Conservation (phyloP, 495 filamentous ascomycete genomes). For the Podospora anserina region DNA sequence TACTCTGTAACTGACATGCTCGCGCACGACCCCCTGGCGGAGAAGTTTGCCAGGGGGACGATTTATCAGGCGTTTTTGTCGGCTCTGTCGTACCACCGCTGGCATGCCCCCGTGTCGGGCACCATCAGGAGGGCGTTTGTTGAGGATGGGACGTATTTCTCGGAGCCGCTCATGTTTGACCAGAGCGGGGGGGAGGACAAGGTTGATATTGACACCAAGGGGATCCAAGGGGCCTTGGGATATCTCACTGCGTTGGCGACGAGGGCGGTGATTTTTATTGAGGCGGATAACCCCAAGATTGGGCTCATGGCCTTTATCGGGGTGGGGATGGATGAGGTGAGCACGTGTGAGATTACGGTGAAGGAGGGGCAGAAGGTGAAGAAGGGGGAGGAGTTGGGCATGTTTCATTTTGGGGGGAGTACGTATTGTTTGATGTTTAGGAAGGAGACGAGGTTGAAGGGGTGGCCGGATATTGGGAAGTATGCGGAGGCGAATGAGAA, state of each 20-base stretch:
- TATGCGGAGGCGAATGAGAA: constrained; percentile 47
- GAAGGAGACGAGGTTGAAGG: constrained; percentile 37
- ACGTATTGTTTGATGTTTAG: constrained; percentile 62
- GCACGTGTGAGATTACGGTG: constrained; percentile 64
- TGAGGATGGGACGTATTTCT: constrained; percentile 65
- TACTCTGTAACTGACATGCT: constrained; percentile 66
- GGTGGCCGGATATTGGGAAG: constrained; percentile 49
- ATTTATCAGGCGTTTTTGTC: constrained; percentile 68
- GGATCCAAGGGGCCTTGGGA: constrained; percentile 45
- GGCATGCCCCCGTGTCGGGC: constrained; percentile 64
- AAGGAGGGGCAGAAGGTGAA: constrained; percentile 55
- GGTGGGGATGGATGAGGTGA: constrained; percentile 70
- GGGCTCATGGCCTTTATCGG: constrained; percentile 64
- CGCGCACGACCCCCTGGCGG: constrained; percentile 46
- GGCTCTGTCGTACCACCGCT: constrained; percentile 65
- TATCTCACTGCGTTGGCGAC: constrained; percentile 60
- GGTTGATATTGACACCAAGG: constrained; percentile 35
- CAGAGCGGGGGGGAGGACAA: constrained; percentile 26
- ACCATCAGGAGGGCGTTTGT: constrained; percentile 54
- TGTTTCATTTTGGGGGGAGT: constrained; percentile 73
- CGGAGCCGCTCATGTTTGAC: constrained; percentile 50
- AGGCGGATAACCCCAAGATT: constrained; percentile 62
- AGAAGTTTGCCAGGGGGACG: constrained; percentile 56
- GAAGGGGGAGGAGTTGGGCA: constrained; percentile 67
- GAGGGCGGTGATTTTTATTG: constrained; percentile 63